Evolutionary conservation across 345 rosid species (phyloP).

Genomic region (Citrus sp.): DNA sequence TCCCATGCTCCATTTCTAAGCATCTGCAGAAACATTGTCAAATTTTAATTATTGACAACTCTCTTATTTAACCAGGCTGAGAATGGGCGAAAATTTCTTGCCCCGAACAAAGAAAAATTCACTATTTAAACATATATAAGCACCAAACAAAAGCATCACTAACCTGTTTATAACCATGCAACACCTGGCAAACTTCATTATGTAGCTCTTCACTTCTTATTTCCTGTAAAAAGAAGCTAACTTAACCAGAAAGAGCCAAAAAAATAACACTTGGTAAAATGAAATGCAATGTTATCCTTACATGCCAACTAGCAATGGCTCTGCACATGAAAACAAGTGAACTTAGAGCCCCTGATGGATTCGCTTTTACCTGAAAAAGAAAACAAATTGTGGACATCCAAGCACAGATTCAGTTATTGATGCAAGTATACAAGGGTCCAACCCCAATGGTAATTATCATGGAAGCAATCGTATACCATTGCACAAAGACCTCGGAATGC

Average conservation of each 20-base stretch:
- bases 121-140: background rate
- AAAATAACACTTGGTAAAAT: background rate
- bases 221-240: constrained; percentile 40
- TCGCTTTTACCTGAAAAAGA: constrained; percentile 65
- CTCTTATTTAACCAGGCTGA: background rate
- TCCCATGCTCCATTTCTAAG: constrained; percentile 86
- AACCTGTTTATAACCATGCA: constrained; percentile 93
- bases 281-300: constrained; percentile 36
- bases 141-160: constrained; percentile 5
- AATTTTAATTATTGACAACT: background rate
- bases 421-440: background rate
- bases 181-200: constrained; percentile 83
- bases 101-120: background rate
- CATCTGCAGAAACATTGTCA: constrained; percentile 50
- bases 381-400: constrained; percentile 6
- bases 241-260: background rate
- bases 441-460: background rate
- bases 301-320: constrained; percentile 98
- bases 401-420: background rate
- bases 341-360: constrained; percentile 89
- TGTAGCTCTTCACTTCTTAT: constrained; percentile 82
- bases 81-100: background rate
- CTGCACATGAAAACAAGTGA: constrained; percentile 83
- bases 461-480: constrained; percentile 49
- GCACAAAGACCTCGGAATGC: constrained; percentile 98